phyloP scores from a whole-genome alignment of 176 grass and related monocot genomes.

The Eleusine coracana region DNA sequence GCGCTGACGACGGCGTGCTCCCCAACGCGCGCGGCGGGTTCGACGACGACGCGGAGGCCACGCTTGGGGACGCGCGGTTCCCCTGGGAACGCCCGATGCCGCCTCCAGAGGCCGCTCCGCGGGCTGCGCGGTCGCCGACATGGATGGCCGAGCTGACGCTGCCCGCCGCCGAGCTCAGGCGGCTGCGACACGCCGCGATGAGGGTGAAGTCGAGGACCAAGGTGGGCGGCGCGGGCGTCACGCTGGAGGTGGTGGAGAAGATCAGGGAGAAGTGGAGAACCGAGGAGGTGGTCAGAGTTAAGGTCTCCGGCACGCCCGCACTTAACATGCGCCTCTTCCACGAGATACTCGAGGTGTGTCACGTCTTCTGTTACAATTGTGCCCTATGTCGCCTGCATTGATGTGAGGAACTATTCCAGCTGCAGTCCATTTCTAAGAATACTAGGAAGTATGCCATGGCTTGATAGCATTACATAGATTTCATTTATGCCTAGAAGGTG shows the following conservation, averaged over 20 bases:
- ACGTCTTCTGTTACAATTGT: background rate
- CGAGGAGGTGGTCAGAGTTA: slow-evolving; percentile 84
- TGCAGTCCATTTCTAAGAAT: background rate
- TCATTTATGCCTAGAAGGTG: background rate
- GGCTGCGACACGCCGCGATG: slow-evolving; percentile 77
- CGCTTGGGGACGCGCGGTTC: slow-evolving; percentile 67
- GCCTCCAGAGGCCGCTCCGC: slow-evolving; percentile 40
- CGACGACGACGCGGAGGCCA: slow-evolving; percentile 42
- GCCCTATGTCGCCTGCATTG: background rate
- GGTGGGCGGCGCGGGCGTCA: slow-evolving; percentile 79
- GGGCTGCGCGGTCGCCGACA: slow-evolving; percentile 54
- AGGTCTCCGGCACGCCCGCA: slow-evolving; percentile 73
- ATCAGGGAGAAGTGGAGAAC: slow-evolving; percentile 90
- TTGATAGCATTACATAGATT: background rate
- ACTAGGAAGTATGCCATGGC: background rate
- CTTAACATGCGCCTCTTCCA: slow-evolving; percentile 96
- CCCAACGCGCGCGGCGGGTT: slow-evolving; percentile 68
- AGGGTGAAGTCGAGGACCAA: slow-evolving; percentile 76
- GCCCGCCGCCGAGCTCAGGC: slow-evolving; percentile 70
- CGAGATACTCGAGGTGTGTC: slow-evolving; percentile 78
- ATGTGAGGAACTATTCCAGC: background rate
- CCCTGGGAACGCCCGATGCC: slow-evolving; percentile 75
- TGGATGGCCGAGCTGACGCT: slow-evolving; percentile 89
- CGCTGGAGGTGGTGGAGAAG: slow-evolving; percentile 68
- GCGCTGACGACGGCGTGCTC: slow-evolving; percentile 71